Evolutionary conservation across 306 rosid genomes (phyloP).

Genomic region (Lathyrus oleraceus): DNA sequence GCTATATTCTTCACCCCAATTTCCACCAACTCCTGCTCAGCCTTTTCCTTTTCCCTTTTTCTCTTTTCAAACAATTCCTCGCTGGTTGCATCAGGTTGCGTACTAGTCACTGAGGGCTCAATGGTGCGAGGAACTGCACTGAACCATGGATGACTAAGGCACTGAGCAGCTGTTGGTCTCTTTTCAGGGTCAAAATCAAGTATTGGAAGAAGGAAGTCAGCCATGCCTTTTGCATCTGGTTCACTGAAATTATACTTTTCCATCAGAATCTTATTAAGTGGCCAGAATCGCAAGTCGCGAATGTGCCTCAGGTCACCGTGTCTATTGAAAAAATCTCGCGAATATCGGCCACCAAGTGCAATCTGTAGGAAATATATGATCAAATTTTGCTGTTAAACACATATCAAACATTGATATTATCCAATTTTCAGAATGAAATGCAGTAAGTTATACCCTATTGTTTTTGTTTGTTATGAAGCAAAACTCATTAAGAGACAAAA

Average conservation of each 20-base stretch:
- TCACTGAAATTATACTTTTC: conserved; percentile 81
- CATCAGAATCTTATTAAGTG: conserved; percentile 62
- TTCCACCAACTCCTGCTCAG: conserved; percentile 58
- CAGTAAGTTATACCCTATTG: not conserved
- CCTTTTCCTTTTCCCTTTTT: conserved; percentile 53
- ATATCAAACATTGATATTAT: not conserved
- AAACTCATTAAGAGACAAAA: conserved; percentile 16
- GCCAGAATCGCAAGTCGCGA: conserved; percentile 78
- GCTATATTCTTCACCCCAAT: conserved; percentile 48
- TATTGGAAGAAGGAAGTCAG: conserved; percentile 64
- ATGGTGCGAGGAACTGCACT: conserved; percentile 60
- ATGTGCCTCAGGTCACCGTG: conserved; percentile 79
- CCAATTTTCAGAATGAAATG: conserved; percentile 28
- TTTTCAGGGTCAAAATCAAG: conserved; percentile 75
- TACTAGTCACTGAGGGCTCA: conserved; percentile 44
- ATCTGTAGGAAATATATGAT: conserved; percentile 50
- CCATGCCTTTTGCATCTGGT: conserved; percentile 68
- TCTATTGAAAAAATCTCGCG: conserved; percentile 75
- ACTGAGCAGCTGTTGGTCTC: conserved; percentile 83
- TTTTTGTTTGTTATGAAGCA: not conserved
- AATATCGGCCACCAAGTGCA: conserved; percentile 85
- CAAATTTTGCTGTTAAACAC: conserved; percentile 10
- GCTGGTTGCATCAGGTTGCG: conserved; percentile 32
- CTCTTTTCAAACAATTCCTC: conserved; percentile 40
- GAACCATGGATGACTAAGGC: conserved; percentile 85